These are phyloP conservation scores for Starmerella gropengiesseri DNA, from an alignment of 805 yeast genomes.

Conservation along the genomic window DNA sequence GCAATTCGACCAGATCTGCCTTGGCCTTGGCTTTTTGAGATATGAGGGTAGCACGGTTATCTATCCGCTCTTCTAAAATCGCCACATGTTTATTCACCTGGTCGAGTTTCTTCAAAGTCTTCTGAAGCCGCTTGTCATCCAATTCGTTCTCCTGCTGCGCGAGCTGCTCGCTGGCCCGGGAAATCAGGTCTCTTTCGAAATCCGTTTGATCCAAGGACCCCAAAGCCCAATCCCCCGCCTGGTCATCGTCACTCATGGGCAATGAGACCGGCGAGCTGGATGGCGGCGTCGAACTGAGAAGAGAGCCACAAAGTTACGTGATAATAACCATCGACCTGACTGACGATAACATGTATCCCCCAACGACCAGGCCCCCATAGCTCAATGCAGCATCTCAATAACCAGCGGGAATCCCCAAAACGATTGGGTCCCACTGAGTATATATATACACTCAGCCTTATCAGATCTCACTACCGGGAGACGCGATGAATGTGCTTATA, in stretches of 20 bases:
- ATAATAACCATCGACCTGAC: too few species aligned
- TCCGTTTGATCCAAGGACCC: constrained; percentile 66
- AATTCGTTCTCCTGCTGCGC: constrained; percentile 54
- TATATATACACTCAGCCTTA: too few species aligned
- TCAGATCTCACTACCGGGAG: too few species aligned
- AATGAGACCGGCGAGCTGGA: too few species aligned
- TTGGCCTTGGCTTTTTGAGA: constrained; percentile 48
- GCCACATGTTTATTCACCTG: constrained; percentile 37
- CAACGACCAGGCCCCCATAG: too few species aligned
- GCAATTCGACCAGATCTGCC: constrained; percentile 44
- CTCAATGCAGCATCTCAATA: too few species aligned
- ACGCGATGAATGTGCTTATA: constrained; percentile 75
- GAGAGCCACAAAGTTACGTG: too few species aligned
- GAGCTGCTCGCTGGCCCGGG: constrained; percentile 45
- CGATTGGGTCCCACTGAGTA: too few species aligned
- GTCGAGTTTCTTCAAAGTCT: constrained; percentile 42
- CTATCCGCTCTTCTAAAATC: constrained; percentile 39
- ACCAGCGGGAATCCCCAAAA: too few species aligned
- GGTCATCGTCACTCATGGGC: not conserved
- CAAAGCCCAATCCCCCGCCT: constrained; percentile 7
- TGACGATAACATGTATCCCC: too few species aligned
- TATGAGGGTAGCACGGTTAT: constrained; percentile 48
- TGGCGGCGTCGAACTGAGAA: too few species aligned
- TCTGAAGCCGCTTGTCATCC: constrained; percentile 65
- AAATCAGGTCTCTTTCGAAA: constrained; percentile 63